Conservation (phyloP, 2,329 filamentous ascomycete genomes). For the Nannizzia gypsea region DNA sequence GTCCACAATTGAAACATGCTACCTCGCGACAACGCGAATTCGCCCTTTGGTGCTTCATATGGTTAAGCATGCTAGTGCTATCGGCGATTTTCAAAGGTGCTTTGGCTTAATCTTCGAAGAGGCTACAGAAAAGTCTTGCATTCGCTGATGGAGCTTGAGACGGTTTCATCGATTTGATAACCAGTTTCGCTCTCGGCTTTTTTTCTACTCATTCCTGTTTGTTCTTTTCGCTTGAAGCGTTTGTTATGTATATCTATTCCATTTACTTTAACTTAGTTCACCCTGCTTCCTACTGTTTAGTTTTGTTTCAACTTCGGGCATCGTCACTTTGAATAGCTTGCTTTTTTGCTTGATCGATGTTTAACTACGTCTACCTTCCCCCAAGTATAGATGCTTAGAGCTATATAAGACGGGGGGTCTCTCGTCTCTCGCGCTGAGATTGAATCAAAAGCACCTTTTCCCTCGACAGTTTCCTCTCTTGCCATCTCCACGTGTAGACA, state of each 20-base stretch:
- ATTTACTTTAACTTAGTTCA: neutral
- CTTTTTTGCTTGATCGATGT: neutral
- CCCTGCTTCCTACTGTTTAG: neutral
- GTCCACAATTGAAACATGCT: neutral
- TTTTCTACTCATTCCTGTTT: neutral
- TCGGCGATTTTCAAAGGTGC: neutral
- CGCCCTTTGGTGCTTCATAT: constrained; percentile 4
- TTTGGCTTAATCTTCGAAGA: neutral
- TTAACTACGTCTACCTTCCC: neutral
- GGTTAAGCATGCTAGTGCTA: neutral
- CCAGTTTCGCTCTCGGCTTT: neutral
- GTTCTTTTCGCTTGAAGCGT: neutral
- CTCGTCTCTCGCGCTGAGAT: neutral
- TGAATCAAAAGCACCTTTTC: neutral
- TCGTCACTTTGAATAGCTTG: neutral
- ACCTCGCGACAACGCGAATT: neutral
- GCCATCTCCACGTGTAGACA: neutral
- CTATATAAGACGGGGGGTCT: neutral
- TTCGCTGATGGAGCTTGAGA: neutral
- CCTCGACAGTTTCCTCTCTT: neutral
- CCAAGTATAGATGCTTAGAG: neutral
- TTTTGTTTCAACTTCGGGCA: neutral
- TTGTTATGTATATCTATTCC: neutral
- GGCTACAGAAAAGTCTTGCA: neutral
- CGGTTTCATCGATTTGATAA: neutral